Evolutionary conservation across 306 rosid genomes (phyloP), one percentile per base, ranked within the genome.

Genomic region (Glycyrrhiza uralensis): DNA sequence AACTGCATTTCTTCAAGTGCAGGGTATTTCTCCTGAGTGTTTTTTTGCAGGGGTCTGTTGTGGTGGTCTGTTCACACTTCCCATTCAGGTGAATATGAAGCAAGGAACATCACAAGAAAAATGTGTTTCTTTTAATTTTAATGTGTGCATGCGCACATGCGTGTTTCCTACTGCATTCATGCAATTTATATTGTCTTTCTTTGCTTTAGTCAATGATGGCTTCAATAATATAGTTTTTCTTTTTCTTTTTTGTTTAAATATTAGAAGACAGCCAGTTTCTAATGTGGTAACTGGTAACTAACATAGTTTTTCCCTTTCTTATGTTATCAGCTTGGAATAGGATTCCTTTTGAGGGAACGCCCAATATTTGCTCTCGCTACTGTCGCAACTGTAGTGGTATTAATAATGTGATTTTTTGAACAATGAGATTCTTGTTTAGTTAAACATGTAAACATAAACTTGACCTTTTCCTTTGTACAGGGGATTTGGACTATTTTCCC

Each of bases 41-140:
- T 86, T 77, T 80, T 88, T 88, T 54, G 91, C 91, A 1, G 91
- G 91, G 22, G 94, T 88, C 65, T 88, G 91, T 63, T 72, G 81
- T 66, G 91, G 94, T 5, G 81, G 94, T 51, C 82, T 84, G 57
- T 81, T 86, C 80, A 88, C 94, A 69, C 87, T 86, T 80, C 68
- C 83, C 5, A 33, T 85, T 71, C 87, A 88, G 90, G 90, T 88
- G 51, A 66, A 69, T 71, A 19, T 38, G 29, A 19, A 76, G 45
- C 46, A 42, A 11, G 18, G 35, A 44, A 24, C 26, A 7, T 41
- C 6, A 20, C 42, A 71, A 26, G 3, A 19, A 42, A 28, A 20
- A 52, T 7, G 7, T n/a, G 24, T 65, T 52, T 41, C 41, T 36
- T 23, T 45, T 33, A 49, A 0, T 41, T 12, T 42, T 24, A 54